Evolutionary conservation across 257 asterid genomes (phyloP).

Genomic region (Forsythia suspensa): DNA sequence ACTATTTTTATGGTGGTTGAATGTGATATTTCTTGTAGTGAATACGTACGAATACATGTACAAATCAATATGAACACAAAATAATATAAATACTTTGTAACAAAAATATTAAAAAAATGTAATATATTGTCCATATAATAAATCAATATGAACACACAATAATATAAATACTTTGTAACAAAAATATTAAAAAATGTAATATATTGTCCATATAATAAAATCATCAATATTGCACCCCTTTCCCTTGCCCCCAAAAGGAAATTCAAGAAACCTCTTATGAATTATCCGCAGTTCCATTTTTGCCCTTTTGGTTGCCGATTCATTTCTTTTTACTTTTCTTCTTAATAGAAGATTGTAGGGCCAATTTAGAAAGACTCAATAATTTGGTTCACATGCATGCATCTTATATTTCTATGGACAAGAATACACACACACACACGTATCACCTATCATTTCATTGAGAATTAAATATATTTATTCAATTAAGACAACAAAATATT

Average conservation of each 20-base stretch:
- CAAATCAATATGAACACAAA: no score
- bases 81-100: not conserved
- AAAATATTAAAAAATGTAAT: not conserved
- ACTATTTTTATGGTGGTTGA: no score
- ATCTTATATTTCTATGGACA: conserved; percentile 15
- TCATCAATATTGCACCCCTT: not conserved
- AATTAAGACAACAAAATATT: conserved; percentile 21
- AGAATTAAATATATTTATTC: not conserved
- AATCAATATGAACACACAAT: not conserved
- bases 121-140: not conserved
- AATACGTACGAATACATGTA: not conserved
- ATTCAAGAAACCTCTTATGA: not conserved
- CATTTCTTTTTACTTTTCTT: conserved; percentile 27
- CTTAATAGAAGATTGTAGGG: conserved; percentile 43
- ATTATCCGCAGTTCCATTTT: not conserved
- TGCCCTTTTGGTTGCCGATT: conserved; percentile 17
- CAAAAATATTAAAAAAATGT: not conserved
- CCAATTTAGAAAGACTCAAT: conserved; percentile 39
- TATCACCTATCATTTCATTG: conserved; percentile 11
- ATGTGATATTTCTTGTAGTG: no score
- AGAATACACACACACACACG: conserved; percentile 15
- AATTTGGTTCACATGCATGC: conserved; percentile 58
- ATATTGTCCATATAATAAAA: not conserved
- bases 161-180: not conserved
- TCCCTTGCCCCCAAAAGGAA: not conserved